phyloP scores from a whole-genome alignment of 2,329 filamentous ascomycete genomes.

The Fusarium sp. region DNA sequence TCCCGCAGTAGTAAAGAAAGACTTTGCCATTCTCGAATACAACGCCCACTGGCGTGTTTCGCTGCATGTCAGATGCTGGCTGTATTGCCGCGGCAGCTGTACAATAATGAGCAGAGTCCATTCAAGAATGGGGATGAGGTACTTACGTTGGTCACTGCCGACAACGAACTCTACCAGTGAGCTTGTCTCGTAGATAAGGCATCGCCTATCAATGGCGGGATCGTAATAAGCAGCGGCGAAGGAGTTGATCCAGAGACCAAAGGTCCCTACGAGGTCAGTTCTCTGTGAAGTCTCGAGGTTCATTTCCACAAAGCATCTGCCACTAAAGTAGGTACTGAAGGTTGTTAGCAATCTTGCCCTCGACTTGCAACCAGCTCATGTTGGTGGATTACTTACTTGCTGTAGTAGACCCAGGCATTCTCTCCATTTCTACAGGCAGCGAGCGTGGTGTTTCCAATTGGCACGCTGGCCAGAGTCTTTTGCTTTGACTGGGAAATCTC shows the following conservation, averaged over 20 bases:
- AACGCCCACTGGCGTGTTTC: background rate
- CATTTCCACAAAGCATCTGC: too few species aligned
- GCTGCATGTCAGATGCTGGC: background rate
- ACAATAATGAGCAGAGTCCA: too few species aligned
- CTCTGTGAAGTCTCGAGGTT: too few species aligned
- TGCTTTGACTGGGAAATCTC: background rate
- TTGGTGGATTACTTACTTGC: background rate
- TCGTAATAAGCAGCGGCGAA: background rate
- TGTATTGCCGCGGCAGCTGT: too few species aligned
- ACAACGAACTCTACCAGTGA: background rate
- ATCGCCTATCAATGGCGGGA: background rate
- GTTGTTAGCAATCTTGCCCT: background rate
- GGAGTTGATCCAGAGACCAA: background rate
- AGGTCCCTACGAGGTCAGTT: too few species aligned
- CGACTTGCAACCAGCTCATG: background rate
- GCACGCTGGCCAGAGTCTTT: accelerated
- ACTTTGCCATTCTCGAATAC: background rate
- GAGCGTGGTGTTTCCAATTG: background rate
- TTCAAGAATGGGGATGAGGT: background rate
- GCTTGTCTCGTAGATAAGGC: background rate
- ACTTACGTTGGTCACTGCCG: background rate
- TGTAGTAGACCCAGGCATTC: background rate
- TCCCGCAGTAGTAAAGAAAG: background rate
- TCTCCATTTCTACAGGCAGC: accelerated
- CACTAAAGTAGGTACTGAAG: too few species aligned